Conservation (phyloP, 1,139 yeast genomes). For the Saccharomyces hybrid region DNA sequence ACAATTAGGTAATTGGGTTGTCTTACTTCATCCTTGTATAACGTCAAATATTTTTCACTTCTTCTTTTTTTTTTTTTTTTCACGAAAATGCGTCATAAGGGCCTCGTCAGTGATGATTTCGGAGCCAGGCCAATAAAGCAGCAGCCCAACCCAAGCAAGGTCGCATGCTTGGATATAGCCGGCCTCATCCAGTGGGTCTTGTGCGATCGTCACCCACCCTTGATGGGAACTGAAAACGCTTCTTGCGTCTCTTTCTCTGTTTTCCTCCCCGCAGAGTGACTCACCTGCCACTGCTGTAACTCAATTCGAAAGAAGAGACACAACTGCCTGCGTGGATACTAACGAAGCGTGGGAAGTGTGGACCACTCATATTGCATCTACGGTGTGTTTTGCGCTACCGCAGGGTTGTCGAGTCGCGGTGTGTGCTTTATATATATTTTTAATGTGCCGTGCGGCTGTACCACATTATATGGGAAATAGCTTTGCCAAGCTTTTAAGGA, state of each 20-base stretch:
- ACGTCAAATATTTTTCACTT: not conserved
- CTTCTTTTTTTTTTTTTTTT: not conserved
- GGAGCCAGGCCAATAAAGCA: not conserved
- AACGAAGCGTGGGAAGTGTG: too few relatives aligned
- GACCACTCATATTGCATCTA: not conserved
- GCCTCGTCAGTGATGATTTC: not conserved
- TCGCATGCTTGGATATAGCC: not conserved
- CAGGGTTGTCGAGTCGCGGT: not conserved
- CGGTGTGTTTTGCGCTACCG: not conserved
- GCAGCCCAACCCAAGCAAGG: not conserved
- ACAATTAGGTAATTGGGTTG: not conserved
- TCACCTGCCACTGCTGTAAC: too few relatives aligned
- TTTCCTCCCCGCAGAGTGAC: too few relatives aligned
- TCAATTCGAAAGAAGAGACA: too few relatives aligned
- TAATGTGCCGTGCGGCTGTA: not conserved
- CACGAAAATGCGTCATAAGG: slow-evolving; percentile 1
- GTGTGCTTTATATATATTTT: not conserved
- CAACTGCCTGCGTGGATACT: not conserved
- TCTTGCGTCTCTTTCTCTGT: too few relatives aligned
- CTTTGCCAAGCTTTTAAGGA: not conserved
- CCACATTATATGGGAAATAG: not conserved
- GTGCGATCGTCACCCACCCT: too few relatives aligned
- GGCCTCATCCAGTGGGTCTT: too few relatives aligned
- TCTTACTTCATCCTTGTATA: not conserved
- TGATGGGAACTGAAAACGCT: too few relatives aligned